Evolutionary conservation across 305 asterid genomes (phyloP), one percentile per base, ranked within the genome.

Genomic region (Fraxinus velutina): DNA sequence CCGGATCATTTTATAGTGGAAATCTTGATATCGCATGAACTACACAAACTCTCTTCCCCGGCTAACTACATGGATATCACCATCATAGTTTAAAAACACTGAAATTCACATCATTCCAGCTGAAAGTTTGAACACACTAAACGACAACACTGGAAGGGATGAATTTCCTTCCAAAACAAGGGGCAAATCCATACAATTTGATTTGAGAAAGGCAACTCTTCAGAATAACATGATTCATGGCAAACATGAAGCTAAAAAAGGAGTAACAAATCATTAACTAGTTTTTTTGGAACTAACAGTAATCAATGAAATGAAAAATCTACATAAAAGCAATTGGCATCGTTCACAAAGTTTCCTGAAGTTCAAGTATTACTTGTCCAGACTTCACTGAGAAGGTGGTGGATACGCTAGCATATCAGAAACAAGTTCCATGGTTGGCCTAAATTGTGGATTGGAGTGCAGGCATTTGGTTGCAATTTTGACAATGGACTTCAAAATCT

Each of bases 401-500:
- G 32, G 72, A 64, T 8, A 32, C 34, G 10, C 6, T 24, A 64
- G 34, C 17, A 2, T 7, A 64, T 64, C 72, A 21, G 13, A 22
- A 22, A 24, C 72, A 64, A 22, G 3, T 22, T 64, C n/a, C 72
- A 64, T 64, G 72, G 72, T 22, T 64, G 34, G 72, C 72, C 72
- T 9, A 3, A 64, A 7, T 9, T 64, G 33, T 64, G 72, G 34
- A 64, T 64, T 64, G 32, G 72, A 64, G 72, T 24, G 32, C 5
- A 64, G 6, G 72, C 72, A 64, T 64, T 64, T 22, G 4, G 72
- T 24, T 15, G 84, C 85, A 55, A 85, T 29, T 44, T 85, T 70
- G 44, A 82, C 77, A 47, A 82, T 75, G 6, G 74, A 76, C 75
- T 4, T 33, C 81, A 82, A 55, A 50, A 76, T 73, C 34, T 75